Evolutionary conservation across 768 basidiomycete species (phyloP), one percentile per base, ranked within the genome.

Genomic region (Cystobasidium onofrii): DNA sequence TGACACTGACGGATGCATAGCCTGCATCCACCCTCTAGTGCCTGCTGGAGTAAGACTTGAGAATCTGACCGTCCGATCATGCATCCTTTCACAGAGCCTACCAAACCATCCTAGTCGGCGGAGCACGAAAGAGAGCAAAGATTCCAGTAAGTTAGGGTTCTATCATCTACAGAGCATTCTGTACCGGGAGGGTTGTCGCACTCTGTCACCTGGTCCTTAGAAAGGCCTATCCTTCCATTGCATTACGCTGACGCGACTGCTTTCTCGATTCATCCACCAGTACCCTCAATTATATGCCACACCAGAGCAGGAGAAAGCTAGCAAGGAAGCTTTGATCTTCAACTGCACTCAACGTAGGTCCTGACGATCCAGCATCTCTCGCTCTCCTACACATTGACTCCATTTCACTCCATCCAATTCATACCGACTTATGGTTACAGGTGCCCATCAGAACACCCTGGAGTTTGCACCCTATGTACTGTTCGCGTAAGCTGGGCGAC

Each of bases 261-360:
- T 39, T 43, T 50, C 20, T 31, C 39, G 27, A 18, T 29, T 52
- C 64, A 52, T 29, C 1, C 50, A 15, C 9, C 36, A 55, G 55
- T 57, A 60, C 55, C 33, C 36, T 9, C 69, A 71, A 46, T 29
- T 71, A 1, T 71, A 71, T 41, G 69, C 69, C 12, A 71, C 69
- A 36, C 69, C 69, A 18, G 69, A 71, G 39, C 36, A 71, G 39
- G 50, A 71, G 54, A 60, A 55, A n/a, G 69, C 69, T 13, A 60
- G 55, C 69, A 71, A 46, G 25, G 55, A 71, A 44, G 69, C 52
- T 27, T 44, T 71, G 34, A 71, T 71, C 55, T 71, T 10, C 55
- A 71, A 71, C 69, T 71, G 69, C 69, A 71, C 54, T 57, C 54
- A 55, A 44, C 20, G 33, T 29, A 46, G 12, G 39, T 27, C 6